phyloP scores from a whole-genome alignment of 371 early-diverging fungal species.

The Haplosporangium sp. region DNA sequence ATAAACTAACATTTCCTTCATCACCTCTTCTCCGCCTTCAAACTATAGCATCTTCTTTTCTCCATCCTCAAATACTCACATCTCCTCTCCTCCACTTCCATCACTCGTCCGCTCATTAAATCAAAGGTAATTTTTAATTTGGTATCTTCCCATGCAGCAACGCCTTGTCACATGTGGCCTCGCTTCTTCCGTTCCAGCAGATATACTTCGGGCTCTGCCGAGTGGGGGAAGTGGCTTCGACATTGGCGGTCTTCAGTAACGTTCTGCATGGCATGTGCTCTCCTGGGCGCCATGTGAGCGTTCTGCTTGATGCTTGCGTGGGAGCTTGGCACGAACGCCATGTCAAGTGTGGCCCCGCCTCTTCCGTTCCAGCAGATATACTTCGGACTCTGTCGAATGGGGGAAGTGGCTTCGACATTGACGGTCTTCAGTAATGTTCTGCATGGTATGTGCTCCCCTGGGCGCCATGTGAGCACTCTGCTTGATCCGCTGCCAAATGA shows the following conservation, averaged over 20 bases:
- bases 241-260: neutral
- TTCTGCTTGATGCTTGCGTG: no score
- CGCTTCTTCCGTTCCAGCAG: conserved; percentile 4
- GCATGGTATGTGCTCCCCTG: conserved; percentile 41
- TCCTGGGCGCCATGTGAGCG: no score
- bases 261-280: neutral
- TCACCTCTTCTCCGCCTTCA: no score
- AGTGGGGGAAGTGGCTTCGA: conserved; percentile 1
- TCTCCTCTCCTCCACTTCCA: no score
- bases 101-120: no score
- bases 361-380: conserved; percentile 1
- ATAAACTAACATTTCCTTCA: no score
- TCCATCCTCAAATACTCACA: no score
- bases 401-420: neutral
- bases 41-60: no score
- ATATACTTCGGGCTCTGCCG: conserved; percentile 6
- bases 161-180: neutral
- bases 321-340: neutral
- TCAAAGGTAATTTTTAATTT: neutral
- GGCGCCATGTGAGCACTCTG: conserved; percentile 28
- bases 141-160: neutral
- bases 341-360: neutral
- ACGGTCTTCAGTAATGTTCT: conserved; percentile 7
- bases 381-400: conserved; percentile 4
- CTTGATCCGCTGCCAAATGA: conserved; percentile 4